Percentiles rank a stretch among this genome's conserved stretches.
Conservation (phyloP, 1,284 basidiomycete species). For the Inonotus obliquus region DNA sequence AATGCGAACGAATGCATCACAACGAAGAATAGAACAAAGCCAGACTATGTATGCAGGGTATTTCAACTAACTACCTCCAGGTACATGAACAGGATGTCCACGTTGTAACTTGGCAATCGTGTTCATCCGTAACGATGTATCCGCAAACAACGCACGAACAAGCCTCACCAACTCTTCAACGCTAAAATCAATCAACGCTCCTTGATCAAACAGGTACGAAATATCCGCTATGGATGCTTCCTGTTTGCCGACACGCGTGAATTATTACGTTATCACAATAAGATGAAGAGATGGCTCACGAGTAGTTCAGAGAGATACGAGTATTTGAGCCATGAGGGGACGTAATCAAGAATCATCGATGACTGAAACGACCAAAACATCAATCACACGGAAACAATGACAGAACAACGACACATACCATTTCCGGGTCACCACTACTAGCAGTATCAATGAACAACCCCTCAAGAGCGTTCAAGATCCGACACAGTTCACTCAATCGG, state of each 20-base stretch:
- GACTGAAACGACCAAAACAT: constrained; percentile 35
- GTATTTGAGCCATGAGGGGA: constrained; percentile 93
- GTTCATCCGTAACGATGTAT: constrained; percentile 76
- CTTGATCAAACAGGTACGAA: constrained; percentile 88
- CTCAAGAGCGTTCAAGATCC: constrained; percentile 75
- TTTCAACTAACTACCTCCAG: no score
- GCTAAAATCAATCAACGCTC: constrained; percentile 88
- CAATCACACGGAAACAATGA: background rate
- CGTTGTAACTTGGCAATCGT: constrained; percentile 70
- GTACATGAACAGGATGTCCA: constrained; percentile 43
- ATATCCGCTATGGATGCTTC: constrained; percentile 94
- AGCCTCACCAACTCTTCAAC: constrained; percentile 79
- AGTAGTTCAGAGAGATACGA: constrained; percentile 88
- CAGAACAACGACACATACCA: constrained; percentile 35
- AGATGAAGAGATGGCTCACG: constrained; percentile 40
- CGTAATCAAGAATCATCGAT: constrained; percentile 70
- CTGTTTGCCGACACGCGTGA: constrained; percentile 33
- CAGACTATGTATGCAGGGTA: no score
- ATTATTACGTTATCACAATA: background rate
- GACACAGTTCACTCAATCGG: constrained; percentile 76
- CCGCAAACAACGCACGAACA: constrained; percentile 86
- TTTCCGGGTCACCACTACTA: constrained; percentile 55
- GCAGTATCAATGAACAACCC: constrained; percentile 59
- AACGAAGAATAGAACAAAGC: no score
- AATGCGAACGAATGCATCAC: no score